phyloP scores from a whole-genome alignment of 352 stramenopile species.

The Phytophthora sp. region DNA sequence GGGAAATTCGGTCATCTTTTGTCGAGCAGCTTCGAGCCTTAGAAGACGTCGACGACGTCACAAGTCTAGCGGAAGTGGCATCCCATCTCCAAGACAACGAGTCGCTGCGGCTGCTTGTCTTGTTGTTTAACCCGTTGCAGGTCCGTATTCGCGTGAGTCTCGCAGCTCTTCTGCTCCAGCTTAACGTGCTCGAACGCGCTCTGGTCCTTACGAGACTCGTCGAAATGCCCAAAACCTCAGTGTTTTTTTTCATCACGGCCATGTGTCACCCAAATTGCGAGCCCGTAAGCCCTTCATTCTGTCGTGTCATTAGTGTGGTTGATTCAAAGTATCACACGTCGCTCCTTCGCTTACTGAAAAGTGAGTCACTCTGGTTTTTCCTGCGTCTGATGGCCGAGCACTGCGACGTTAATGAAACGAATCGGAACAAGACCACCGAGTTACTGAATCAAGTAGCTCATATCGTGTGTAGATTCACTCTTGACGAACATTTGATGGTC shows the following conservation, averaged over 20 bases:
- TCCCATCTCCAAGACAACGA: conserved; percentile 43
- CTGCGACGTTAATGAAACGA: conserved; percentile 3
- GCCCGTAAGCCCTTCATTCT: conserved; percentile 42
- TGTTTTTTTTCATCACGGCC: conserved; percentile 41
- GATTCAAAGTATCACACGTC: conserved; percentile 44
- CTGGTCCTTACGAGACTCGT: conserved; percentile 36
- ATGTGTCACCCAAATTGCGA: conserved; percentile 40
- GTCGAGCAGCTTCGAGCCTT: conserved; percentile 68
- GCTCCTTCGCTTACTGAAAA: conserved; percentile 50
- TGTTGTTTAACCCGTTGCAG: conserved; percentile 53
- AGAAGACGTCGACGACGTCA: conserved; percentile 41
- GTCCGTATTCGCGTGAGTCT: conserved; percentile 46
- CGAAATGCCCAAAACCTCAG: conserved; percentile 50
- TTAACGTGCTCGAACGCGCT: conserved; percentile 36
- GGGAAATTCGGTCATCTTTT: conserved; percentile 59
- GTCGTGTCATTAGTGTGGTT: conserved; percentile 52
- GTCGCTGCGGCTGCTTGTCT: conserved; percentile 44
- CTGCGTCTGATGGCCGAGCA: conserved; percentile 47
- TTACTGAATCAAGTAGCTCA: conserved; percentile 57
- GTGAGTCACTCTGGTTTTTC: conserved; percentile 55
- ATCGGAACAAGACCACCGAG: conserved; percentile 1
- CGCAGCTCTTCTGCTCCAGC: conserved; percentile 34
- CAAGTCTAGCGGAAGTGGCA: conserved; percentile 45
- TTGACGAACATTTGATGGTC: conserved; percentile 41
- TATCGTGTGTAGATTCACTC: conserved; percentile 40